phyloP scores from a whole-genome alignment of 2,329 filamentous ascomycete genomes.

The Xylaria polymorpha region DNA sequence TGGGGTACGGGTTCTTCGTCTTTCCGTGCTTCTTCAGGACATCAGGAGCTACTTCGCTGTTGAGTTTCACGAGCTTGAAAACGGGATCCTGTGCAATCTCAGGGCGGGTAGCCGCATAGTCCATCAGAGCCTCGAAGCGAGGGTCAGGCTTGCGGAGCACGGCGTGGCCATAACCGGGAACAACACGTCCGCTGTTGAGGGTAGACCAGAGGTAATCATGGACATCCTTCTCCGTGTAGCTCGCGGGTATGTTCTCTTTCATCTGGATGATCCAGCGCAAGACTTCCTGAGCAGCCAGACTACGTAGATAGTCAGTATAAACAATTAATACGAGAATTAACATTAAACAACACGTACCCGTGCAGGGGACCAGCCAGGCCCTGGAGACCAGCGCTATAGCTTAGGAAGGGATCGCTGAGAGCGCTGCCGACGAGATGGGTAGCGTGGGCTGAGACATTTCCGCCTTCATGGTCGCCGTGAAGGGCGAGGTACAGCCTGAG shows the following conservation, averaged over 20 bases:
- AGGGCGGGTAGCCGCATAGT: constrained; percentile 86
- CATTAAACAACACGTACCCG: constrained; percentile 61
- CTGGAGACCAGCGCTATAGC: constrained; percentile 94
- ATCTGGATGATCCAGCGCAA: constrained; percentile 97
- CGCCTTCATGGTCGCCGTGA: constrained; percentile 97
- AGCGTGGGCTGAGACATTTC: constrained; percentile 95
- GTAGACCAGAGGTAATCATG: constrained; percentile 92
- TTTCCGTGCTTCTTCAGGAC: constrained; percentile 96
- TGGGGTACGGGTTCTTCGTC: constrained; percentile 98
- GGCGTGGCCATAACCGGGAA: constrained; percentile 95
- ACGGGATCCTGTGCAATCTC: constrained; percentile 89
- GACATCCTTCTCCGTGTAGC: constrained; percentile 84
- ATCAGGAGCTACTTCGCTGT: constrained; percentile 88
- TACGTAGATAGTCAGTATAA: constrained; percentile 43
- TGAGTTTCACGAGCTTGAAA: constrained; percentile 93
- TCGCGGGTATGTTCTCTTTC: constrained; percentile 84
- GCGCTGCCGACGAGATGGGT: constrained; percentile 96
- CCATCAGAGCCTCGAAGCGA: constrained; percentile 95
- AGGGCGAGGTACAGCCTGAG: constrained; percentile 94
- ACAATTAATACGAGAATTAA: not conserved
- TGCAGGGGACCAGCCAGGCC: constrained; percentile 95
- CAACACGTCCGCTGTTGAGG: constrained; percentile 91
- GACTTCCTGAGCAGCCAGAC: constrained; percentile 95
- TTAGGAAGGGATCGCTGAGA: constrained; percentile 93
- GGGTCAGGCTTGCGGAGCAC: constrained; percentile 97